phyloP scores from a whole-genome alignment of 257 asterid genomes.

The Fraxinus excelsior region DNA sequence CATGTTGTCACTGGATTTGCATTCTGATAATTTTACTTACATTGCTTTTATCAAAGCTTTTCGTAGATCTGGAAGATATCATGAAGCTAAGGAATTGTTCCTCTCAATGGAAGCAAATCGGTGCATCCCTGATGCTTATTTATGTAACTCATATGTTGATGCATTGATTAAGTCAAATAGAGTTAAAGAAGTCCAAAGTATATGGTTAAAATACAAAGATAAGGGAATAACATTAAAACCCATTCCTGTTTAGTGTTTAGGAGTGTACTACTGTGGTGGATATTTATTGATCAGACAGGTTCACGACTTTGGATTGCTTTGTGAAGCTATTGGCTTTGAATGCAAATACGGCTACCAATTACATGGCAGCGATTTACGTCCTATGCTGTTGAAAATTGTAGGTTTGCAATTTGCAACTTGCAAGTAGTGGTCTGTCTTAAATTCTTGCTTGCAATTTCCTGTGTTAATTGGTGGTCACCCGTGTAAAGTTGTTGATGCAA shows the following conservation, averaged over 20 bases:
- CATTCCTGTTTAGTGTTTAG: conserved; percentile 21
- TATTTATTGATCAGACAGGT: conserved; percentile 15
- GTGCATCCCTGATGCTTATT: conserved; percentile 64
- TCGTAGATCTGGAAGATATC: conserved; percentile 58
- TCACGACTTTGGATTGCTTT: conserved; percentile 7
- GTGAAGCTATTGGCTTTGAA: conserved; percentile 11
- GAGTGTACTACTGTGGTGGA: conserved; percentile 24
- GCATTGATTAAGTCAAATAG: conserved; percentile 53
- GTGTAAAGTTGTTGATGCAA: background rate
- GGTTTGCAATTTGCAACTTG: background rate
- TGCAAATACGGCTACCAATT: conserved; percentile 17
- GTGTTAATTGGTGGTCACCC: background rate
- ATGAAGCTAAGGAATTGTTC: conserved; percentile 66
- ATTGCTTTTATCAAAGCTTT: conserved; percentile 65
- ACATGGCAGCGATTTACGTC: background rate
- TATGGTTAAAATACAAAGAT: conserved; percentile 47
- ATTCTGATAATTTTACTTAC: conserved; percentile 75
- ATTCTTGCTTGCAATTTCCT: background rate
- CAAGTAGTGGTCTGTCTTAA: background rate
- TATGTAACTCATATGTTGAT: conserved; percentile 53
- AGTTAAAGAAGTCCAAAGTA: conserved; percentile 54
- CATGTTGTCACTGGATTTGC: conserved; percentile 62
- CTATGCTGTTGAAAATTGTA: background rate
- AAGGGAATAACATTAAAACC: conserved; percentile 53
- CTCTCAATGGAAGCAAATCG: conserved; percentile 71